Conservation (phyloP, 306 rosid genomes). For the Lathyrus aphaca region DNA sequence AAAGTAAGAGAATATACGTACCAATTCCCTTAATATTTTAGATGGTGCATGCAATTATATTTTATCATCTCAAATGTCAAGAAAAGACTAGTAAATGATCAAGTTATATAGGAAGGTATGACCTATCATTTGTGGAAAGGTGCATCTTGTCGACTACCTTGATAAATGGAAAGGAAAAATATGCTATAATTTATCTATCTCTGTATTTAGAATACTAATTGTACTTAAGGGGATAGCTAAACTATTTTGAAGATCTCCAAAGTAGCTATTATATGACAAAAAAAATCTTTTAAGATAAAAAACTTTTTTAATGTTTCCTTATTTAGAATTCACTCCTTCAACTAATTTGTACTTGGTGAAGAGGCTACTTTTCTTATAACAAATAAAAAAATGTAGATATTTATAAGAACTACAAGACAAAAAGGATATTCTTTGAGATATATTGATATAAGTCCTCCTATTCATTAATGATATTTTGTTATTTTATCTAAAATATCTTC, state of each 20-base stretch:
- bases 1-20: too few species aligned
- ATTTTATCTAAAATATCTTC: conserved; percentile 37
- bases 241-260: not conserved
- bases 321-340: not conserved
- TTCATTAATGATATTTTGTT: conserved; percentile 32
- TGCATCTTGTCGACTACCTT: conserved; percentile 19
- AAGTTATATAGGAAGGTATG: not conserved
- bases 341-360: not conserved
- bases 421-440: conserved; percentile 39
- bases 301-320: not conserved
- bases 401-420: conserved; percentile 16
- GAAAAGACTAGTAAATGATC: not conserved
- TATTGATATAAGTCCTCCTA: not conserved
- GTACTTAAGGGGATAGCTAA: not conserved
- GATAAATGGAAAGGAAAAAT: not conserved
- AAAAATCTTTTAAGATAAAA: not conserved
- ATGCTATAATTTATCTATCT: not conserved
- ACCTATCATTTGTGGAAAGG: conserved; percentile 30
- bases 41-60: too few species aligned
- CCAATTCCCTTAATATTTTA: too few species aligned
- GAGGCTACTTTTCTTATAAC: not conserved
- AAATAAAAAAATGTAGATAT: not conserved
- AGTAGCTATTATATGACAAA: not conserved
- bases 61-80: not conserved
- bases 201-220: not conserved